These are phyloP conservation scores for Talaromyces sp. DNA, from an alignment of 2,329 filamentous ascomycete genomes.

Conservation along the genomic window DNA sequence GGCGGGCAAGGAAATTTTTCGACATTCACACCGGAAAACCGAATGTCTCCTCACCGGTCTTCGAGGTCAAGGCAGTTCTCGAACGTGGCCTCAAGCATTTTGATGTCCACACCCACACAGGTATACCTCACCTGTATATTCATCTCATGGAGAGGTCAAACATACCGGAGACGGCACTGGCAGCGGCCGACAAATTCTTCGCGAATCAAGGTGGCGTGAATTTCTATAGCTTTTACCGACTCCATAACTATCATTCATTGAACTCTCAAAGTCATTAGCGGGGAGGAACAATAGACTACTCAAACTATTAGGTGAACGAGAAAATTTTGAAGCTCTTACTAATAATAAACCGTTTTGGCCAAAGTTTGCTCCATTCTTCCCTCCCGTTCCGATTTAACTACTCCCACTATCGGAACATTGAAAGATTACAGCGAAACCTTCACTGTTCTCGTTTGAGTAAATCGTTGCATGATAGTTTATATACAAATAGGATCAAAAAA, in stretches of 20 bases:
- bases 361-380: no score
- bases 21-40: constrained; percentile 56
- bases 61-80: constrained; percentile 54
- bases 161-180: constrained; percentile 55
- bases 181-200: constrained; percentile 58
- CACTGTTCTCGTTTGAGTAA: no score
- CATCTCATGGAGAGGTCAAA: constrained; percentile 72
- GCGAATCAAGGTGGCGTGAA: constrained; percentile 52
- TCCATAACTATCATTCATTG: constrained; percentile 65
- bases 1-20: constrained; percentile 61
- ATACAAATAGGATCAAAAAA: no score
- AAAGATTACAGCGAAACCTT: no score
- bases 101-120: constrained; percentile 55
- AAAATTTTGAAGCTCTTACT: no score
- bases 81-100: constrained; percentile 51
- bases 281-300: no score
- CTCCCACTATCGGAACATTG: no score
- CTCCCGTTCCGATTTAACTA: no score
- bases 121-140: constrained; percentile 68
- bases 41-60: constrained; percentile 47
- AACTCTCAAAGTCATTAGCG: no score
- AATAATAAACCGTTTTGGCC: no score
- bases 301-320: no score
- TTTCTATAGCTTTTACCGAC: constrained; percentile 69
- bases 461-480: no score